Evolutionary conservation across 2,329 filamentous ascomycete species (phyloP), one percentile per base, ranked within the genome.

Genomic region (Penicillium polonicum): DNA sequence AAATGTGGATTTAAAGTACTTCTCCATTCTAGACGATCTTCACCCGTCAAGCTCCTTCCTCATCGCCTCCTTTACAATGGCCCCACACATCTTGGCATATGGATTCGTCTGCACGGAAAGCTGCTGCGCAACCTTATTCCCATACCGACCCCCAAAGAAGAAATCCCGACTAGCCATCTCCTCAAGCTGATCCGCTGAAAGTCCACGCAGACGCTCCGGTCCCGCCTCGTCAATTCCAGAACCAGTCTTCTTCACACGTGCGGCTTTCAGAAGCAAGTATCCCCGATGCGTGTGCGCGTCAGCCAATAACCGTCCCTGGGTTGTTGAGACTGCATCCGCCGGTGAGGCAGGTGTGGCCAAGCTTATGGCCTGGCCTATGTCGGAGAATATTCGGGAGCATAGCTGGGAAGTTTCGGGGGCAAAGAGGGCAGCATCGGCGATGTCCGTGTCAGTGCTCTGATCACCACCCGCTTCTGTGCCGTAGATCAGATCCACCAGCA

Each of bases 21-120:
- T n/a, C n/a, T 17, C 4, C 13, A 17, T 12, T 13, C 3, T 48
- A 13, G 1, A 13, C 8, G 12, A n/a, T n/a, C 3, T 52, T 48
- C 21, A 63, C 44, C 73, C 70, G 41, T 71, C 75, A 52, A 79
- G 74, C 72, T 86, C 83, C 69, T 83, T 82, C 64, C 72, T 78
- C 73, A 86, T 74, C 15, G 83, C 83, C 71, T 85, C 82, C 73
- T 81, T 82, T 12, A 86, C 84, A 68, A 86, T 85, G 2, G 78
- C 82, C 5, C 83, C 84, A 70, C 83, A 86, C 74, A 86, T 80
- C 72, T 85, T 85, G 33, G 83, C 83, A 72, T 86, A 85, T 31
- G 84, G 84, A 73, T 86, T 86, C 48, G 83, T 85, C 70, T 81
- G 76, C 17, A 86, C 83, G 15, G 82, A 82, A 74, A 86, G 74